Evolutionary conservation across 2,329 filamentous ascomycete genomes (phyloP).

Genomic region (Thelonectria olida): DNA sequence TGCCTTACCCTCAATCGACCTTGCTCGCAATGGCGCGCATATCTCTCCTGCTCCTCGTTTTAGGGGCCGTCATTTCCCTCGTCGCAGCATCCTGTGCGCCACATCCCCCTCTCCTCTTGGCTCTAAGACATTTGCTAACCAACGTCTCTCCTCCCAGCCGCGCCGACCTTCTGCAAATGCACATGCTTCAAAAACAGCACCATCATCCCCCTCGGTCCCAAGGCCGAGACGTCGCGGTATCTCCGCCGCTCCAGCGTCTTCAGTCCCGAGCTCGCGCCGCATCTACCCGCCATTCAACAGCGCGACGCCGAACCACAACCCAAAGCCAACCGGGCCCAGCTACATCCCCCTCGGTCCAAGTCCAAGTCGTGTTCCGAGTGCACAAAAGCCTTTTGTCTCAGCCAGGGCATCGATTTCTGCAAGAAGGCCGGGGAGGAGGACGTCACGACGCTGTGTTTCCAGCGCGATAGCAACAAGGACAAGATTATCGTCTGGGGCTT

Average conservation of each 20-base stretch:
- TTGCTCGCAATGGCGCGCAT: slow-evolving; percentile 51
- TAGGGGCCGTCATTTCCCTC: slow-evolving; percentile 48
- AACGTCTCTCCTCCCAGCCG: slow-evolving; percentile 52
- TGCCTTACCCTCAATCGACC: background rate
- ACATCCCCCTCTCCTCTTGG: background rate
- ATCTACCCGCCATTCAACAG: slow-evolving; percentile 16
- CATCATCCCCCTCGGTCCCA: slow-evolving; percentile 68
- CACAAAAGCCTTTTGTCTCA: slow-evolving; percentile 72
- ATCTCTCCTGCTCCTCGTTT: slow-evolving; percentile 47
- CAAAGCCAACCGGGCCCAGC: slow-evolving; percentile 4
- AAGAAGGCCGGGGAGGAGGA: slow-evolving; percentile 69
- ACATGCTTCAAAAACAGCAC: slow-evolving; percentile 76
- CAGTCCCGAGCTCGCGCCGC: slow-evolving; percentile 30
- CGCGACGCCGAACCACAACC: slow-evolving; percentile 3
- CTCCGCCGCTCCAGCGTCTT: slow-evolving; percentile 36
- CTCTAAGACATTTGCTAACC: slow-evolving; percentile 32
- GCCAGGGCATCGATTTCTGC: slow-evolving; percentile 69
- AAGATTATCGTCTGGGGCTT: slow-evolving; percentile 73
- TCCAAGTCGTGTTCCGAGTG: slow-evolving; percentile 66
- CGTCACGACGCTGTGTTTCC: slow-evolving; percentile 70
- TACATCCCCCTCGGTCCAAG: slow-evolving; percentile 45
- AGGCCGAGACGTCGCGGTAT: slow-evolving; percentile 44
- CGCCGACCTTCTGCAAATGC: slow-evolving; percentile 75
- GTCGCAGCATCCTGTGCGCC: slow-evolving; percentile 55
- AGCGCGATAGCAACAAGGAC: slow-evolving; percentile 74